Evolutionary conservation across 345 rosid genomes (phyloP).

Genomic region (Brassica rapa): DNA sequence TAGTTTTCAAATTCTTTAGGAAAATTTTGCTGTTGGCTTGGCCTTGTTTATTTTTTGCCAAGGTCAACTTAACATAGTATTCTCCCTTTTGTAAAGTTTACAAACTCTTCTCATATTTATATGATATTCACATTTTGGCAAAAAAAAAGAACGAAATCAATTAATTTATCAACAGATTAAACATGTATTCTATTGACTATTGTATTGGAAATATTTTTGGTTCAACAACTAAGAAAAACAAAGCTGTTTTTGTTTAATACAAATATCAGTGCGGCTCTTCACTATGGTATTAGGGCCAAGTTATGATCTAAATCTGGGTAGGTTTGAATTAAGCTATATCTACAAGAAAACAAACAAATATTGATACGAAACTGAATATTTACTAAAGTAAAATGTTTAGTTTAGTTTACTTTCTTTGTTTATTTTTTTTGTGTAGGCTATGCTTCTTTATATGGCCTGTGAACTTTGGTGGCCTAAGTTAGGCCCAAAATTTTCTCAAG

Average conservation of each 20-base stretch:
- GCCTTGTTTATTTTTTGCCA: no score
- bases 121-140: no score
- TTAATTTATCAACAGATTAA: slow-evolving; percentile 4
- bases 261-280: slow-evolving; percentile 32
- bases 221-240: background rate
- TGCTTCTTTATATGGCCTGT: background rate
- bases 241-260: background rate
- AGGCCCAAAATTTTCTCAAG: background rate
- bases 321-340: slow-evolving; percentile 8
- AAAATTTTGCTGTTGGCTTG: no score
- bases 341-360: slow-evolving; percentile 9
- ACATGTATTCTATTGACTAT: slow-evolving; percentile 24
- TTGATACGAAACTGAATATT: background rate
- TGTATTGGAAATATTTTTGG: slow-evolving; percentile 1
- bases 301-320: background rate
- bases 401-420: background rate
- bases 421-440: background rate
- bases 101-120: no score
- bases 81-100: no score
- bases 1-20: no score
- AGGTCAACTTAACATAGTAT: no score
- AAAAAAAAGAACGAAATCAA: slow-evolving; percentile 13
- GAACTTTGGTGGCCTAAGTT: background rate
- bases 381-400: background rate
- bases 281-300: slow-evolving; percentile 27